Percentiles rank a stretch among this genome's conserved stretches.
phyloP scores from a whole-genome alignment of 768 basidiomycete genomes.

The Russula vinacea region DNA sequence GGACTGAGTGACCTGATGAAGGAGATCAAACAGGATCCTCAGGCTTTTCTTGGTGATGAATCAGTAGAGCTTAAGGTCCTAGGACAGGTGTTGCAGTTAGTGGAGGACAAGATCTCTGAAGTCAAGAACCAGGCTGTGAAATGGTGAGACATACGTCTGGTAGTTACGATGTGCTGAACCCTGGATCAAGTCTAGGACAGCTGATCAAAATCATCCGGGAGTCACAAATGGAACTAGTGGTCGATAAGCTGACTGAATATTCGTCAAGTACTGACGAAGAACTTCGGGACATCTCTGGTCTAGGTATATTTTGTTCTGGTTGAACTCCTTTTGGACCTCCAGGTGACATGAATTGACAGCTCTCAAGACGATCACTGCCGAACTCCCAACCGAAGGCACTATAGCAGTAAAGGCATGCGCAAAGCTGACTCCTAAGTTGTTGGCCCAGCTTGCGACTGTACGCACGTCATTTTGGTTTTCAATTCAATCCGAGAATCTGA shows the following conservation, averaged over 20 bases:
- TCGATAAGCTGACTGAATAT: constrained; percentile 85
- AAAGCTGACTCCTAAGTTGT: constrained; percentile 79
- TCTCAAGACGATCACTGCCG: constrained; percentile 90
- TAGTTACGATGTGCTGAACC: not conserved
- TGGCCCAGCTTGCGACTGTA: constrained; percentile 77
- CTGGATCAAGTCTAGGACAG: constrained; percentile 65
- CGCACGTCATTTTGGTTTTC: not conserved
- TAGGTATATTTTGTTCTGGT: constrained; percentile 53
- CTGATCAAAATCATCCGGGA: constrained; percentile 87
- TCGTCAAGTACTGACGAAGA: constrained; percentile 88
- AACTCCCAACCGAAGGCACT: constrained; percentile 79
- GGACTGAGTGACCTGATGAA: constrained; percentile 91
- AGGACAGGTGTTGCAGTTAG: constrained; percentile 76
- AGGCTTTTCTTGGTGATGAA: constrained; percentile 81
- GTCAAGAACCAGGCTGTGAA: constrained; percentile 98
- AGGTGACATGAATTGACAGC: constrained; percentile 46
- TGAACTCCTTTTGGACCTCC: not conserved
- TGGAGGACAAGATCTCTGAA: constrained; percentile 95
- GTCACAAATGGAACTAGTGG: constrained; percentile 76
- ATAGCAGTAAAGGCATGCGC: constrained; percentile 76
- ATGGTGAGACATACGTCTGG: constrained; percentile 52
- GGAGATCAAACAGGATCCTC: constrained; percentile 78
- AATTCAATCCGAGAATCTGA: not conserved
- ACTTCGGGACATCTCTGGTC: constrained; percentile 86
- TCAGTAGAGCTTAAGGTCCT: constrained; percentile 79